Evolutionary conservation across 2,329 filamentous ascomycete species (phyloP), one percentile per base, ranked within the genome.

Genomic region (Mollisia scopiformis): DNA sequence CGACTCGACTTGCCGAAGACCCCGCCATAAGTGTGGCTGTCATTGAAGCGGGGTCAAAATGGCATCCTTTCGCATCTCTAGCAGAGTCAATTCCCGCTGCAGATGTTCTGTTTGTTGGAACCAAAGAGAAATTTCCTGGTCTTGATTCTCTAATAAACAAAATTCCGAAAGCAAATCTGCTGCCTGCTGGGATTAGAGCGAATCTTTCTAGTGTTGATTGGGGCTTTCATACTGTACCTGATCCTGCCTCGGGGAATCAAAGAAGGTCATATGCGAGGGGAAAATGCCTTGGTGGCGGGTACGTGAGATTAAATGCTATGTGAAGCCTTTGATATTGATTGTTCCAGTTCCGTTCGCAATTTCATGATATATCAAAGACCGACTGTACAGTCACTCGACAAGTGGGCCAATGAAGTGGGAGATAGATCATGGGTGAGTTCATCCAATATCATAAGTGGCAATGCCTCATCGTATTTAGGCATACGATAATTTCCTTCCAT

Each of bases 401-500:
- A 75, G 46, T 83, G 80, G 81, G 78, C 74, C 1, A 66, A 73
- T 30, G 65, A 74, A 1, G 72, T 76, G 0, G 74, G 71, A 2
- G 80, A 84, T 57, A 51, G 75, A 1, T 68, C 72, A 2, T 85
- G 27, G 23, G 46, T 28, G n/a, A 25, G 23, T 6, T 27, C 13
- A 28, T 28, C 13, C 21, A 14, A 3, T 6, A 3, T 16, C 21
- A 6, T 28, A 25, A 10, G 10, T 21, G 3, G 19, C n/a, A 30
- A 5, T 14, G 19, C 6, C 27, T 49, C 2, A 49, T 30, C 6
- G 21, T 4, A 3, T 16, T 6, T 13, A 82, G 75, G 76, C 75
- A 60, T 81, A 79, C 57, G 69, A 79, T 3, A 75, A 75, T 8
- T 74, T 83, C 28, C 72, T 79, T 14, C 78, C 78, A 2, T 84